These are phyloP conservation scores for Tylopilus rubrobrunneus DNA, from an alignment of 768 basidiomycete genomes.

Conservation along the genomic window DNA sequence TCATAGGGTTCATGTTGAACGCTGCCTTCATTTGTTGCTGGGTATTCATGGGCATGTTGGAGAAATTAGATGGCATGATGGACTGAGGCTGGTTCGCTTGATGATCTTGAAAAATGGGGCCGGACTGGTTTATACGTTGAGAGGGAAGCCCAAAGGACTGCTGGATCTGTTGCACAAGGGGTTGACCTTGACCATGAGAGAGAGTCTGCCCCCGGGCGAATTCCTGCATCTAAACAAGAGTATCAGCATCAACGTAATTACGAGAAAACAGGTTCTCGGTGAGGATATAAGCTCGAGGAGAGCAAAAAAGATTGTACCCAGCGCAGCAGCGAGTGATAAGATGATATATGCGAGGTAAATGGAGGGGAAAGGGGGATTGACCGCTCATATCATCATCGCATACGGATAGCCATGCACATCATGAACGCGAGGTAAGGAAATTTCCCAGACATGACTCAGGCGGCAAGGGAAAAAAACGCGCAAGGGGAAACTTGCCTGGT, in stretches of 20 bases:
- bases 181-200: constrained; percentile 39
- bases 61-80: constrained; percentile 37
- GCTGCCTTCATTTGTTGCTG: constrained; percentile 29
- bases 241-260: constrained; percentile 22
- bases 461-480: constrained; percentile 10
- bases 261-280: neutral
- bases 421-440: constrained; percentile 9
- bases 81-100: constrained; percentile 27
- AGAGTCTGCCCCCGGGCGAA: constrained; percentile 40
- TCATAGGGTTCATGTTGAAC: constrained; percentile 34
- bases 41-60: constrained; percentile 37
- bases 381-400: constrained; percentile 12
- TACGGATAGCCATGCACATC: constrained; percentile 11
- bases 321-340: constrained; percentile 10
- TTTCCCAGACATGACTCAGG: constrained; percentile 14
- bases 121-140: constrained; percentile 38
- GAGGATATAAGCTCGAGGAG: constrained; percentile 5
- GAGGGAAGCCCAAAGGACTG: constrained; percentile 39
- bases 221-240: constrained; percentile 40
- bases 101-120: constrained; percentile 36
- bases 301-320: neutral
- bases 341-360: constrained; percentile 8
- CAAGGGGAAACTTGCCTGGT: constrained; percentile 42
- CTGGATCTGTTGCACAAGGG: constrained; percentile 37
- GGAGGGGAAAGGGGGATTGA: constrained; percentile 16